Conservation (phyloP, 2,329 filamentous ascomycete species). For the Sarocladium strictum region DNA sequence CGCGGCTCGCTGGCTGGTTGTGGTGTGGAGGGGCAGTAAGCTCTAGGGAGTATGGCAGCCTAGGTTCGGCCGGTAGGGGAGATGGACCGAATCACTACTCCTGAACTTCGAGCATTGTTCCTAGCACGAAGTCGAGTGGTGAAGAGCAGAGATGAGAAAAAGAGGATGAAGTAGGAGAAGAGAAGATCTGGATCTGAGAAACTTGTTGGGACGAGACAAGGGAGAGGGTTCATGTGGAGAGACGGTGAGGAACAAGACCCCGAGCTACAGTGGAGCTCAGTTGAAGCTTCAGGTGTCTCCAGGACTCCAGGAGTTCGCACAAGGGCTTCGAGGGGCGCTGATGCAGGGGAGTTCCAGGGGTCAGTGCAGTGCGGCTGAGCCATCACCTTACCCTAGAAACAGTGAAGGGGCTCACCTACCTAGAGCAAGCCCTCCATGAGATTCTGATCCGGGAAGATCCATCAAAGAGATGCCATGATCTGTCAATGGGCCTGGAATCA, state of each 20-base stretch:
- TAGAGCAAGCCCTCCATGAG: too few species aligned
- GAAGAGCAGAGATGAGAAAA: background rate
- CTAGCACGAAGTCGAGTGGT: background rate
- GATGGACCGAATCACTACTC: background rate
- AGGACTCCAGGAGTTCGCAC: background rate
- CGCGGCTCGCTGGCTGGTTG: background rate
- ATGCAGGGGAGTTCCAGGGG: background rate
- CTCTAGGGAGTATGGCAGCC: background rate
- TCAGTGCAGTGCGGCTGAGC: too few species aligned
- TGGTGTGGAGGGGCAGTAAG: constrained; percentile 4
- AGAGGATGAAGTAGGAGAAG: background rate
- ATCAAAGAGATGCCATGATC: too few species aligned
- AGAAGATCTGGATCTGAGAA: background rate
- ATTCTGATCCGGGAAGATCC: too few species aligned
- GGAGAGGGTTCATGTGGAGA: background rate
- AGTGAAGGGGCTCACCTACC: too few species aligned
- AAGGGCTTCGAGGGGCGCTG: background rate
- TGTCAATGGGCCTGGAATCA: too few species aligned
- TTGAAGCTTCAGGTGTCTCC: constrained; percentile 3
- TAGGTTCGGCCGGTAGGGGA: background rate
- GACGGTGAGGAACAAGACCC: background rate
- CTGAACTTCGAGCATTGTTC: background rate
- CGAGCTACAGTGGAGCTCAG: constrained; percentile 3
- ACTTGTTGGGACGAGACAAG: constrained; percentile 1
- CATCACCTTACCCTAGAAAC: too few species aligned